Evolutionary conservation across 176 grass and related monocot genomes (phyloP).

Genomic region (Puccinellia tenuiflora): DNA sequence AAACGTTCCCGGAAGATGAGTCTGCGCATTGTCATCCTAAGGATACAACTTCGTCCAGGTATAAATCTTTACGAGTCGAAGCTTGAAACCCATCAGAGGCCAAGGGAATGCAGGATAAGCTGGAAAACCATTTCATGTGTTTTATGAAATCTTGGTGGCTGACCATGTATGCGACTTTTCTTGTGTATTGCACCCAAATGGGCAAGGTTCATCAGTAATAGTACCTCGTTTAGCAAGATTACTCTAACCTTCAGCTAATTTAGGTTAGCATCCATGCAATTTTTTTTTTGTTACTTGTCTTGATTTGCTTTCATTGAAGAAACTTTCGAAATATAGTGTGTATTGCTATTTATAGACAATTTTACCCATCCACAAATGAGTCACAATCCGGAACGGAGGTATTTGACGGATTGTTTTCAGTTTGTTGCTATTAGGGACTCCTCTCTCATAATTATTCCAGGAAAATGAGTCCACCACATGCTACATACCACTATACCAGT

Average conservation of each 20-base stretch:
- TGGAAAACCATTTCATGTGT: not conserved
- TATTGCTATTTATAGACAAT: too few relatives aligned
- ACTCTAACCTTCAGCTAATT: not conserved
- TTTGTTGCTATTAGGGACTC: too few relatives aligned
- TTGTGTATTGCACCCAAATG: not conserved
- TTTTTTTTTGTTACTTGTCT: not conserved
- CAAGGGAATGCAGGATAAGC: not conserved
- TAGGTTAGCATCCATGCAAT: not conserved
- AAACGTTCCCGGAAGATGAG: not conserved
- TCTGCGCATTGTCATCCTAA: not conserved
- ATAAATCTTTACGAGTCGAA: not conserved
- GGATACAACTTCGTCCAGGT: not conserved
- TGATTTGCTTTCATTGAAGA: not conserved
- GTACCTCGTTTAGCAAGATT: not conserved
- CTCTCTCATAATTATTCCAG: too few relatives aligned
- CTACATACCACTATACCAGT: too few relatives aligned
- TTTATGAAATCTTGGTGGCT: not conserved
- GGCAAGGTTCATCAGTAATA: not conserved
- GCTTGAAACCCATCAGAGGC: not conserved
- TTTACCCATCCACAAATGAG: too few relatives aligned
- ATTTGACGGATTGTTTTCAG: too few relatives aligned
- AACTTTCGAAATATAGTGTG: too few relatives aligned
- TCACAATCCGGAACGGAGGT: too few relatives aligned
- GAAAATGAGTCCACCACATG: too few relatives aligned
- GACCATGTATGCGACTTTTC: not conserved